These are phyloP conservation scores for Pseudogymnoascus destructans DNA, from an alignment of 2,329 filamentous ascomycete species.

Conservation along the genomic window DNA sequence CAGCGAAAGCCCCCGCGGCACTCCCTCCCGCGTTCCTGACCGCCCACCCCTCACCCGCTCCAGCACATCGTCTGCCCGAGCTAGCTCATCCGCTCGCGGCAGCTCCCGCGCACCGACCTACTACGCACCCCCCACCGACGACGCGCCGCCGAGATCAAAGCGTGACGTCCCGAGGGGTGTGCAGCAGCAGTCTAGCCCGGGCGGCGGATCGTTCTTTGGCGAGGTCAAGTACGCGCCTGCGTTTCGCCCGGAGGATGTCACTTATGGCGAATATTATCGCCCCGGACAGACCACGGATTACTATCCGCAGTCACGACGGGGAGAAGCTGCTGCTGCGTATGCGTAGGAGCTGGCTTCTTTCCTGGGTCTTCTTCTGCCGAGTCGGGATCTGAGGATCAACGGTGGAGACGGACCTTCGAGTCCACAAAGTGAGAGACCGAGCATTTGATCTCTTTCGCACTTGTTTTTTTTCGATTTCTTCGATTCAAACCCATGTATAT, in stretches of 20 bases:
- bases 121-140: neutral
- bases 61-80: neutral
- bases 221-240: slow-evolving; percentile 8
- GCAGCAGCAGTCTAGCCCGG: neutral
- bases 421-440: neutral
- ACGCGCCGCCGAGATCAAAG: neutral
- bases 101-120: neutral
- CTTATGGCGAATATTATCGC: slow-evolving; percentile 7
- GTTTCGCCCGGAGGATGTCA: neutral
- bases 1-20: slow-evolving; percentile 17
- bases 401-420: neutral
- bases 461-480: neutral
- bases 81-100: neutral
- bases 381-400: neutral
- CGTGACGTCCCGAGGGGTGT: neutral
- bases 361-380: neutral
- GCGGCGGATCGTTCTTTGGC: neutral
- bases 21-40: slow-evolving; percentile 11
- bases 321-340: neutral
- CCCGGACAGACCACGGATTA: neutral
- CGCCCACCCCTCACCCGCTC: slow-evolving; percentile 14
- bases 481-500: slow-evolving; percentile 8
- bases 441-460: neutral
- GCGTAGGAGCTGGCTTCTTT: neutral
- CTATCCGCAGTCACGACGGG: neutral